Percentiles rank a stretch among this genome's conserved stretches.
These are phyloP conservation scores for Flaveria brownii DNA, from an alignment of 129 eudicot genomes.

Conservation along the genomic window DNA sequence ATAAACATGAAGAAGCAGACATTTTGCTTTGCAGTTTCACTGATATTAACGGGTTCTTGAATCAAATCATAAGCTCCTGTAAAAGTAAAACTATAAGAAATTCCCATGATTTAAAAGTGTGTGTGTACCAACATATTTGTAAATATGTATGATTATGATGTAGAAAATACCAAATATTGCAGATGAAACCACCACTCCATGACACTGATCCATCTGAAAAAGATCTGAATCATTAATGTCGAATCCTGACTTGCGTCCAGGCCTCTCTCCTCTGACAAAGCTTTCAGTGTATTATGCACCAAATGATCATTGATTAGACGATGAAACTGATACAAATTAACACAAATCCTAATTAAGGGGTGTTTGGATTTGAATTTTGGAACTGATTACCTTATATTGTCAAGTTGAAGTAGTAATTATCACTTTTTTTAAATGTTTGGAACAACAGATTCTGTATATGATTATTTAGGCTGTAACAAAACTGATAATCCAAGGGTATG, in stretches of 20 bases:
- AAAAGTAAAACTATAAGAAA: conserved; percentile 17
- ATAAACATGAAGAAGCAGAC: conserved; percentile 79
- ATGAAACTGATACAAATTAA: background rate
- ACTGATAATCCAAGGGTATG: background rate
- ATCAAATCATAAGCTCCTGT: conserved; percentile 75
- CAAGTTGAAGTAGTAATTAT: background rate
- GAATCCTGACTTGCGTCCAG: conserved; percentile 70
- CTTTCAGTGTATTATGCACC: conserved; percentile 35
- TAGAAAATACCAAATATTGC: conserved; percentile 76
- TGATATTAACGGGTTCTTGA: conserved; percentile 63
- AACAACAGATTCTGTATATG: background rate
- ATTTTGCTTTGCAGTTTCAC: conserved; percentile 56
- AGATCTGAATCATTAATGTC: conserved; percentile 73
- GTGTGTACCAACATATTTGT: background rate
- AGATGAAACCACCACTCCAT: conserved; percentile 82
- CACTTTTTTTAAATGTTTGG: background rate
- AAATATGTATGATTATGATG: background rate
- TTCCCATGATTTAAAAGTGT: conserved; percentile 18
- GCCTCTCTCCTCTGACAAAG: conserved; percentile 71
- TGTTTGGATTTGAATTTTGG: conserved; percentile 12
- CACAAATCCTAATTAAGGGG: background rate
- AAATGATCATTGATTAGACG: background rate
- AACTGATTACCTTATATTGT: conserved; percentile 1
- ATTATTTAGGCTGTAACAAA: background rate
- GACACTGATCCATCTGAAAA: conserved; percentile 66